These are phyloP conservation scores for Scutellaria galericulata DNA, from an alignment of 257 asterid species.

Conservation along the genomic window DNA sequence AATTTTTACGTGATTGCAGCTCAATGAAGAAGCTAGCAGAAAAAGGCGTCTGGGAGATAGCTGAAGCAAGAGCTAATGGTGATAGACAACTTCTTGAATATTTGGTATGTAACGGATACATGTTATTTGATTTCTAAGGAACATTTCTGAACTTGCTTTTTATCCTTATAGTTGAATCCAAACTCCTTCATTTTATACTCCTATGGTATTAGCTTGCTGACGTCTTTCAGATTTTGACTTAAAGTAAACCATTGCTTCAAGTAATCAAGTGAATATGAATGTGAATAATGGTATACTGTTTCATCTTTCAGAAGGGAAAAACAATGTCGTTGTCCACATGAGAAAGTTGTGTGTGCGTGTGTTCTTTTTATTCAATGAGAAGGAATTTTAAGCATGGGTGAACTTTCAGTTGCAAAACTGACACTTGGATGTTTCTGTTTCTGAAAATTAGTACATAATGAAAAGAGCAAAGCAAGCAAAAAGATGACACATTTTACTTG, in stretches of 20 bases:
- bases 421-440: slow-evolving; percentile 13
- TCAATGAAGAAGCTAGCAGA: slow-evolving; percentile 91
- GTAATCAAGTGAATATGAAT: slow-evolving; percentile 16
- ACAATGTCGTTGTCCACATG: background rate
- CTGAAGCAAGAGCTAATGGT: slow-evolving; percentile 77
- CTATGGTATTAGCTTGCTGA: slow-evolving; percentile 9
- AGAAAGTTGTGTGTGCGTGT: background rate
- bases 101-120: slow-evolving; percentile 63
- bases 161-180: slow-evolving; percentile 16
- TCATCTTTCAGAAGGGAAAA: background rate
- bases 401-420: slow-evolving; percentile 26
- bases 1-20: slow-evolving; percentile 53
- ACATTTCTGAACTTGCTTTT: slow-evolving; percentile 8
- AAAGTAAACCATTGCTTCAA: slow-evolving; percentile 2
- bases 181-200: slow-evolving; percentile 15
- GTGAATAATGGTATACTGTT: slow-evolving; percentile 6
- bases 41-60: slow-evolving; percentile 93
- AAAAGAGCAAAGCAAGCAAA: slow-evolving; percentile 12
- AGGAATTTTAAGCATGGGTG: slow-evolving; percentile 14
- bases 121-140: slow-evolving; percentile 23
- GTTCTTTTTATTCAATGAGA: background rate
- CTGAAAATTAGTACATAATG: background rate
- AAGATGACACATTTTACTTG: slow-evolving; percentile 23
- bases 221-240: slow-evolving; percentile 19
- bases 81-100: slow-evolving; percentile 76